A percentile compares a stretch with the other conserved stretches of the same genome.
Conservation (phyloP, 1,284 basidiomycete genomes). For the Rugosomyces carneus region DNA sequence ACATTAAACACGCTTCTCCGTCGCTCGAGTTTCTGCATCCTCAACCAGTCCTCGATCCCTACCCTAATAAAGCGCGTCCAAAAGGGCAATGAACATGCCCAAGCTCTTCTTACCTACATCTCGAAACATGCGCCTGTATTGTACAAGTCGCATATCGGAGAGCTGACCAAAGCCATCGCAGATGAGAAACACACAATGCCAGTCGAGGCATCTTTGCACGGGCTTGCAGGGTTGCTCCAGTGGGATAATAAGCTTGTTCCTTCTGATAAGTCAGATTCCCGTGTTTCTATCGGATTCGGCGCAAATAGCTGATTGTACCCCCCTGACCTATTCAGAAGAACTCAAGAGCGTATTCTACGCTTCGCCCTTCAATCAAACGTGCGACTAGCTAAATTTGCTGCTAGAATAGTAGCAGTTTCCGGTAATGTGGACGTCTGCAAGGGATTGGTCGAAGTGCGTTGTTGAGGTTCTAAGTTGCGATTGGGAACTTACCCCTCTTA, state of each 20-base stretch:
- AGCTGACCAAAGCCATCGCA: conserved; percentile 66
- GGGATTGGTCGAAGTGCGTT: conserved; percentile 60
- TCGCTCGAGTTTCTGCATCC: conserved; percentile 62
- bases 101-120: conserved; percentile 52
- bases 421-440: conserved; percentile 48
- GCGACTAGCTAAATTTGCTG: conserved; percentile 83
- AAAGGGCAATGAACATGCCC: conserved; percentile 41
- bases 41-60: conserved; percentile 85
- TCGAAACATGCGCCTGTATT: conserved; percentile 76
- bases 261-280: conserved; percentile 57
- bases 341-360: conserved; percentile 59
- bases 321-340: conserved; percentile 38
- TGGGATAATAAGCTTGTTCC: conserved; percentile 52
- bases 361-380: conserved; percentile 59
- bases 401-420: conserved; percentile 65
- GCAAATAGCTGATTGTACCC: background rate
- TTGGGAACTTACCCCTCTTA: background rate
- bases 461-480: background rate
- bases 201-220: conserved; percentile 70
- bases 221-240: conserved; percentile 61
- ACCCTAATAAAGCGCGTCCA: conserved; percentile 69
- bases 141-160: conserved; percentile 68
- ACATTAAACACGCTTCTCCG: conserved; percentile 78
- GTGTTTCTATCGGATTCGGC: background rate
- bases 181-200: conserved; percentile 51